Percentiles rank a stretch among this genome's conserved stretches.
phyloP scores from a whole-genome alignment of 1,284 basidiomycete genomes.

The Puccinia triticina region DNA sequence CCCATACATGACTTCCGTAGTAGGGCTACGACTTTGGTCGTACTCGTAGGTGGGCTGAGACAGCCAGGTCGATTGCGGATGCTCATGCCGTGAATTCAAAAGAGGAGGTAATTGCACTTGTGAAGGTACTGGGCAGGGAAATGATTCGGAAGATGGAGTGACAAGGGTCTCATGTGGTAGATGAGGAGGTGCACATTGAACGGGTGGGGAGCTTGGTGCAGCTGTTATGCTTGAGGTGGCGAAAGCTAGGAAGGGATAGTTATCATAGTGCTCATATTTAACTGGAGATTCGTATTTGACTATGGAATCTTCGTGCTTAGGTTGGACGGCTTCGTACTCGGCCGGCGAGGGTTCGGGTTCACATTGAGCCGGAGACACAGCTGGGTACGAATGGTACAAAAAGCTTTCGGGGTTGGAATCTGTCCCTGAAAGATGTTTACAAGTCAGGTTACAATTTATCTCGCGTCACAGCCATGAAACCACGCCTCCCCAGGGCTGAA shows the following conservation, averaged over 20 bases:
- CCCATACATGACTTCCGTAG: background rate
- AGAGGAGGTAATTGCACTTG: slow-evolving; percentile 8
- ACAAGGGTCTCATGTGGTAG: background rate
- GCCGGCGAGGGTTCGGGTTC: background rate
- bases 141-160: background rate
- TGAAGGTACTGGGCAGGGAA: background rate
- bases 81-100: background rate
- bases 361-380: background rate
- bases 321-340: background rate
- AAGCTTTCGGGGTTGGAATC: slow-evolving; percentile 1
- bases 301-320: background rate
- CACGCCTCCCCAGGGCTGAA: background rate
- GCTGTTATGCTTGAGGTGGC: background rate
- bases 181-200: background rate
- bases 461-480: slow-evolving; percentile 11
- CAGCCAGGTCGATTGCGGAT: background rate
- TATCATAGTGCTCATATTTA: background rate
- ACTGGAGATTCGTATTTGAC: slow-evolving; percentile 12
- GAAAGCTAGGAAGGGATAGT: slow-evolving; percentile 10
- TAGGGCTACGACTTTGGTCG: background rate
- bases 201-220: background rate
- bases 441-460: background rate
- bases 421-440: background rate
- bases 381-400: slow-evolving; percentile 5
- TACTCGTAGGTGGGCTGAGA: slow-evolving; percentile 18